phyloP scores from a whole-genome alignment of 1,284 basidiomycete species.

The Apiotrichum akiyoshidainum region DNA sequence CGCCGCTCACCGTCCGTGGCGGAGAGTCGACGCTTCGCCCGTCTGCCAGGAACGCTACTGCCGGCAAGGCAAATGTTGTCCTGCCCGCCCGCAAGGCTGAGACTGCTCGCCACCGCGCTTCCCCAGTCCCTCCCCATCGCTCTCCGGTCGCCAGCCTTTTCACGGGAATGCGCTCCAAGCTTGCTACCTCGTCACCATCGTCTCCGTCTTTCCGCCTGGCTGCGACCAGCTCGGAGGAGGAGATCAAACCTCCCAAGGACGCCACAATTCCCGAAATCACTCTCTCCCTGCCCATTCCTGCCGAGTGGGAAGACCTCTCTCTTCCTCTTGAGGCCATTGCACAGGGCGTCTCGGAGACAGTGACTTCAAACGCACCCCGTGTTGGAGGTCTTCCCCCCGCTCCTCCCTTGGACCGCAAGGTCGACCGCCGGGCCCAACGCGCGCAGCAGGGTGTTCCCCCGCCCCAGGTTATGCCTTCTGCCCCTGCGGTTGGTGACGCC shows the following conservation, averaged over 20 bases:
- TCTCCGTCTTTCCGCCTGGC: neutral
- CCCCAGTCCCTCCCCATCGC: neutral
- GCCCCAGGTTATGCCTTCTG: neutral
- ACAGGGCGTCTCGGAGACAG: too few relatives aligned
- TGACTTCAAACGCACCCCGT: neutral
- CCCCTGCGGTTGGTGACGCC: neutral
- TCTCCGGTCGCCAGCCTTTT: slow-evolving; percentile 26
- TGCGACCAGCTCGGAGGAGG: neutral
- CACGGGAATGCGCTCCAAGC: slow-evolving; percentile 39
- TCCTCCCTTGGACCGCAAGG: neutral
- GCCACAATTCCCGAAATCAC: too few relatives aligned
- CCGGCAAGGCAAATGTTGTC: neutral
- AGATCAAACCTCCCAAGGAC: neutral
- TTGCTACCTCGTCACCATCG: slow-evolving; percentile 36
- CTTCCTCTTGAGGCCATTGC: neutral
- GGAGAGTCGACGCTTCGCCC: neutral
- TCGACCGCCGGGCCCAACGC: slow-evolving; percentile 5
- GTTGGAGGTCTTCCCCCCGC: neutral
- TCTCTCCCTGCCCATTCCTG: neutral
- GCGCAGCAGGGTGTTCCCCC: neutral
- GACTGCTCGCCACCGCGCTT: neutral
- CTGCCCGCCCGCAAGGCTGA: neutral
- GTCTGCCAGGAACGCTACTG: neutral
- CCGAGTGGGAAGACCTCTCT: neutral
- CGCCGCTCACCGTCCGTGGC: slow-evolving; percentile 32